Conservation (phyloP, 2,329 filamentous ascomycete species). For the Ophioceras dolichostomum region DNA sequence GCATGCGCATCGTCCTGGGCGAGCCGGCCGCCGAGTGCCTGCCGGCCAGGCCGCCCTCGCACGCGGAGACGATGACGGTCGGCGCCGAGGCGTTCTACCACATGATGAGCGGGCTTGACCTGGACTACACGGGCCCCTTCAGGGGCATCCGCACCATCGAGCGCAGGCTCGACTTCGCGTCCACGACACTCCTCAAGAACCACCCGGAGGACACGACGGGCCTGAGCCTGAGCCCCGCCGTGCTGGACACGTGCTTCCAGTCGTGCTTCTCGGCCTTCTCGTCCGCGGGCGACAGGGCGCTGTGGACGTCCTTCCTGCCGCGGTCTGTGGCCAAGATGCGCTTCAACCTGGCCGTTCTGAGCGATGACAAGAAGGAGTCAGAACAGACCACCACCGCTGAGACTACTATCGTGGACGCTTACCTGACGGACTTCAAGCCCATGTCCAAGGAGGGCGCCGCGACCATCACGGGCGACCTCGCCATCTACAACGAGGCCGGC, state of each 20-base stretch:
- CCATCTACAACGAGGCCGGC: constrained; percentile 17
- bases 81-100: constrained; percentile 22
- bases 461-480: constrained; percentile 23
- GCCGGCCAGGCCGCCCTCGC: constrained; percentile 9
- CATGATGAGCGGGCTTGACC: constrained; percentile 25
- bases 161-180: constrained; percentile 22
- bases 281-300: constrained; percentile 24
- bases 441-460: constrained; percentile 11
- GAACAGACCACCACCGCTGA: constrained; percentile 3
- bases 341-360: constrained; percentile 21
- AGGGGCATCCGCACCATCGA: constrained; percentile 18
- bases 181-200: constrained; percentile 15
- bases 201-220: constrained; percentile 23
- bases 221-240: constrained; percentile 24
- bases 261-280: constrained; percentile 27
- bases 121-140: constrained; percentile 27
- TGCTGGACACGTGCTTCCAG: constrained; percentile 27
- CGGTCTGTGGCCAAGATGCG: constrained; percentile 18
- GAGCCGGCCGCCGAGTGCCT: constrained; percentile 13
- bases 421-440: constrained; percentile 15
- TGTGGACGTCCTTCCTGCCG: constrained; percentile 30
- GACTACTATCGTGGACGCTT: constrained; percentile 17
- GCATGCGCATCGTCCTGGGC: constrained; percentile 19
- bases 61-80: constrained; percentile 20
- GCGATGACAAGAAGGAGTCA: constrained; percentile 5